Base-by-base conservation (phyloP, 2,329 filamentous ascomycete species). In the Trichothecium roseum region DNA sequence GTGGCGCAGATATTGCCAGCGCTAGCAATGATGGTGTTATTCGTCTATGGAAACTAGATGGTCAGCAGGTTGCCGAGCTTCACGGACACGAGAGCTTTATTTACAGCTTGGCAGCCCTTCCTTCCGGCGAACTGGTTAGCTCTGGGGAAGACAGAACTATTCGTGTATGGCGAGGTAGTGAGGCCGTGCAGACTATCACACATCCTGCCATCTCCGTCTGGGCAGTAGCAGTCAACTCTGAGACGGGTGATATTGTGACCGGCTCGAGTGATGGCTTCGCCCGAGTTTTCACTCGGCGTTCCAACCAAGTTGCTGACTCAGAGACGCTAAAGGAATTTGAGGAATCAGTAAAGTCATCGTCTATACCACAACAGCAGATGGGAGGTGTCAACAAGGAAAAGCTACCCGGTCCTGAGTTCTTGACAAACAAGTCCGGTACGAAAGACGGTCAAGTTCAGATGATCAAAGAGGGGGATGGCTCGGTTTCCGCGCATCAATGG, bases 121-220 rank as follows among this genome's bases (percentile, higher is more conserved):
- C 89, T 0, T 79, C 82, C 0, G 89, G 89, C 5, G 87, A 95
- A 52, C 67, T 98, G 20, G 82, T 93, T 33, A 96, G 89, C 56
- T 78, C 86, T 2, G 87, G 87, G 14, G 91, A 98, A 58, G 91
- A 98, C 59, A 76, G 91, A n/a, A 95, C 91, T 0, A 76, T 94
- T 24, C 75, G 86, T 35, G 67, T 98, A 53, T 98, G 93, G 91
- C 80, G 74, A 46, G 84, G 81, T 30, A 73, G 66, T 12, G 71
- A 87, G 38, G 96, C 89, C 54, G 63, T 94, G 31, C 91, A 98
- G 58, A 95, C 89, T 28, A 96, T 98, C 44, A 95, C 89, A 1
- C 87, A 95, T 50, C 91, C 91, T 9, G 91, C 91, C 8, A 93
- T 96, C 37, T 96, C 89, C 1, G 88, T 98, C 5, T 98, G 91